phyloP scores from a whole-genome alignment of 139 green algal genomes.

The Tetraselmis chui region DNA sequence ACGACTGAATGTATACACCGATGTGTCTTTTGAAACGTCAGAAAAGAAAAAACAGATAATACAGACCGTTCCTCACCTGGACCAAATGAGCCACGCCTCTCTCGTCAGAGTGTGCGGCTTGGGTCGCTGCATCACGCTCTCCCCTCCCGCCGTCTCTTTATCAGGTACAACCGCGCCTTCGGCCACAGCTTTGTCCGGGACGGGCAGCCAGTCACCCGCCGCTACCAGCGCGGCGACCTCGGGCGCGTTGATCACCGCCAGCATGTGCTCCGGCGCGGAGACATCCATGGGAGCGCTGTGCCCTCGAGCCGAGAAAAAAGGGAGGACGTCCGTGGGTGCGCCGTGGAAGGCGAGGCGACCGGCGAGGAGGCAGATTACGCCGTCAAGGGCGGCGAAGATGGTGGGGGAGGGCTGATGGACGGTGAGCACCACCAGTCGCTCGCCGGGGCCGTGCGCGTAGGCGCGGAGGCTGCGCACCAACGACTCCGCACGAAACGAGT shows the following conservation, averaged over 20 bases:
- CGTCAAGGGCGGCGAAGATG: constrained; percentile 2
- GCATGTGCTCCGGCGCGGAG: background rate
- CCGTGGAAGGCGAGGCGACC: background rate
- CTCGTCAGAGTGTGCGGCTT: background rate
- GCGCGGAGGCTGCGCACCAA: background rate
- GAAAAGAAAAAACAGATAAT: too few relatives aligned
- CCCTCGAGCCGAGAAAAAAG: background rate
- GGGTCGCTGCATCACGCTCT: background rate
- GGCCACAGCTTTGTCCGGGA: background rate
- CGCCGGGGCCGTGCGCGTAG: background rate
- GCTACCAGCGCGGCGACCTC: background rate
- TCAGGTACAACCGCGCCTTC: too few relatives aligned
- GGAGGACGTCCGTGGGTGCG: background rate
- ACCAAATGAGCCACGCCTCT: background rate
- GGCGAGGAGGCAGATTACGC: background rate
- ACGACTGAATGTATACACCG: too few relatives aligned
- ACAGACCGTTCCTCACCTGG: too few relatives aligned
- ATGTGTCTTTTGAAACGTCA: too few relatives aligned
- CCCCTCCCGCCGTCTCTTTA: background rate
- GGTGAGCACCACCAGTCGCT: background rate
- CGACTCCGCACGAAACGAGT: background rate
- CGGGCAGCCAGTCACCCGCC: background rate
- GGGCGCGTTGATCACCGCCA: background rate
- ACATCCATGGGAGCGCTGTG: background rate
- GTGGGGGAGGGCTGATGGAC: constrained; percentile 6